Evolutionary conservation across 768 basidiomycete species (phyloP), one percentile per base, ranked within the genome.

Genomic region (Strobilomyces echinocephalus): DNA sequence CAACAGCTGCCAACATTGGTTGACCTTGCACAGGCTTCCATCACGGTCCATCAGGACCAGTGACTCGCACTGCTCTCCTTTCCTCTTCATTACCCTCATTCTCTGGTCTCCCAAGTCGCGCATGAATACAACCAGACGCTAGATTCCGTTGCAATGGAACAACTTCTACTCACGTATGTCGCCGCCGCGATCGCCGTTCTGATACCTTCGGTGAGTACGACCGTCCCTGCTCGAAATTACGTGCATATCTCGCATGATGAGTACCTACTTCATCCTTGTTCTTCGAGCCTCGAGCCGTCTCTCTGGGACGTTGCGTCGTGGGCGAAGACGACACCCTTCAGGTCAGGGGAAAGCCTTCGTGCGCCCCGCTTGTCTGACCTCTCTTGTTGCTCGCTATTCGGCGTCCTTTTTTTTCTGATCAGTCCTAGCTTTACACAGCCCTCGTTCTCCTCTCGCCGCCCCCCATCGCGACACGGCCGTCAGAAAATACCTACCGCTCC

Each of bases 261-360:
- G 73, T 60, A 70, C 74, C 75, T 73, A 52, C 69, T 80, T 88
- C 89, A 91, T 91, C 88, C 88, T 91, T 91, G 88, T 91, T 91
- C 88, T 91, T 87, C 76, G 89, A 91, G 85, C 75, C 66, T 62
- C 72, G 83, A 84, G 88, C 76, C 71, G 58, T 72, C 63, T 72
- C 64, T 62, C 7, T 55, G 47, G 52, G 57, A 63, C 69, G 67
- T 67, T 65, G 78, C 87, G 88, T 79, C 76, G 74, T 65, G 73
- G 73, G 73, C 77, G 69, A 79, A 60, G 88, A 87, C 83, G 88
- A 87, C 64, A 76, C 26, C 54, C 53, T 56, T 55, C 63, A 75
- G 85, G 80, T 79, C 75, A 69, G 76, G 78, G 72, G 64, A 10
- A n/a, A 1, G 7, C 11, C 20, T 73, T 72, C 69, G 18, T 9